Conservation (phyloP, 768 basidiomycete species). For the Trametopsis cervina region DNA sequence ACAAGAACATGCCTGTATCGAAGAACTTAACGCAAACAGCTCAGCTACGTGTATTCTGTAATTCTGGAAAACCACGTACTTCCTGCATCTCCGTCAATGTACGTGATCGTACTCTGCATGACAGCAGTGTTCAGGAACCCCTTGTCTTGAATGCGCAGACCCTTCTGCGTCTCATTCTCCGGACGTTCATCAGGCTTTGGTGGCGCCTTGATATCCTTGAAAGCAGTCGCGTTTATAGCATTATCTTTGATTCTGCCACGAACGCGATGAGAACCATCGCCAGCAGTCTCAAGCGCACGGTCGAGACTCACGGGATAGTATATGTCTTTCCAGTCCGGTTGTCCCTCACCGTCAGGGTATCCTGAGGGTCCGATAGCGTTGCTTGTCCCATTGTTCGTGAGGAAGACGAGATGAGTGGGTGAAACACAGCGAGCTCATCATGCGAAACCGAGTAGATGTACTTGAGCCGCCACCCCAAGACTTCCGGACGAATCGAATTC, state of each 20-base stretch:
- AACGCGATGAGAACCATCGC: neutral
- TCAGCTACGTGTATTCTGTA: neutral
- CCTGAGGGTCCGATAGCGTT: slow-evolving; percentile 11
- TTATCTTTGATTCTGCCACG: slow-evolving; percentile 66
- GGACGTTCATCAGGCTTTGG: slow-evolving; percentile 51
- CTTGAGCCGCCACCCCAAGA: neutral
- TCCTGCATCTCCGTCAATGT: slow-evolving; percentile 86
- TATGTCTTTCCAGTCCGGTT: slow-evolving; percentile 81
- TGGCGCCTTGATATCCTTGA: slow-evolving; percentile 68
- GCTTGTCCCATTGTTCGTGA: slow-evolving; percentile 18
- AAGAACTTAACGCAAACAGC: slow-evolving; percentile 34
- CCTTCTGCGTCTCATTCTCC: slow-evolving; percentile 81
- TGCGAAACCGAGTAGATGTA: too few species aligned
- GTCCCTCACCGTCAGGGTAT: slow-evolving; percentile 60
- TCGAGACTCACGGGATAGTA: slow-evolving; percentile 55
- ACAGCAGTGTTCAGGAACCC: slow-evolving; percentile 84
- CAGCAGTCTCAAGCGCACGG: neutral
- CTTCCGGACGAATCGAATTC: neutral
- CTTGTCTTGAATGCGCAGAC: slow-evolving; percentile 70
- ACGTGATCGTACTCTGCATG: slow-evolving; percentile 75
- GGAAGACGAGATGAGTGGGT: neutral
- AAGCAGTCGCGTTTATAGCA: slow-evolving; percentile 70
- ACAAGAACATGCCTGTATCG: slow-evolving; percentile 54
- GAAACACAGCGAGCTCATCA: too few species aligned
- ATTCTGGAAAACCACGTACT: slow-evolving; percentile 31